phyloP scores from a whole-genome alignment of 1,284 basidiomycete genomes.

The Heterobasidion parviporum region DNA sequence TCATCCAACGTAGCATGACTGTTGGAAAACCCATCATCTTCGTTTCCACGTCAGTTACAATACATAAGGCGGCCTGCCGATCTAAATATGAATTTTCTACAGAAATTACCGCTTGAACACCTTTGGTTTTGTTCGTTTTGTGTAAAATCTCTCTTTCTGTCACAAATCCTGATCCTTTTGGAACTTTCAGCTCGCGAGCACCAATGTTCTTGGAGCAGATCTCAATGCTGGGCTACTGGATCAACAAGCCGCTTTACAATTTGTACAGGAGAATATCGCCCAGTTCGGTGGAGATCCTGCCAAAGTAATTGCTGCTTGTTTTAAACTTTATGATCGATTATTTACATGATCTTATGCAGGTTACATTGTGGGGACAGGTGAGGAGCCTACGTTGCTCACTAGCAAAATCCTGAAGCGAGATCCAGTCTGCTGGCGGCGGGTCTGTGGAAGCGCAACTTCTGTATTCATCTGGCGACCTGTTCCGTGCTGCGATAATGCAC shows the following conservation, averaged over 20 bases:
- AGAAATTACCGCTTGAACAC: conserved; percentile 27
- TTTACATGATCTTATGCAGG: not conserved
- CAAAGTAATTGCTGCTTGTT: conserved; percentile 18
- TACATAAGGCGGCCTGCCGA: not conserved
- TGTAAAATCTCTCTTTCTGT: too few relatives aligned
- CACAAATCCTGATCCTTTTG: not conserved
- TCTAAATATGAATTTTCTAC: not conserved
- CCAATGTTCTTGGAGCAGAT: not conserved
- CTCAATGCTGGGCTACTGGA: conserved; percentile 15
- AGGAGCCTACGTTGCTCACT: not conserved
- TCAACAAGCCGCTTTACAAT: conserved; percentile 45
- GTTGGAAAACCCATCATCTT: conserved; percentile 45
- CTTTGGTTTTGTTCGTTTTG: not conserved
- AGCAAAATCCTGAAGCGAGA: not conserved
- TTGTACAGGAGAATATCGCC: conserved; percentile 51
- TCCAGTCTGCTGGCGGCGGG: not conserved
- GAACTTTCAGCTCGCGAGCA: not conserved
- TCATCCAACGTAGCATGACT: conserved; percentile 36
- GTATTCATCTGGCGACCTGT: not conserved
- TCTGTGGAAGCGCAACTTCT: not conserved
- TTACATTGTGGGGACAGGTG: conserved; percentile 1
- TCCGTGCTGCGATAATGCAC: conserved; percentile 1
- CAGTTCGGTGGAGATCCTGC: conserved; percentile 55
- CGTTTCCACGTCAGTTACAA: conserved; percentile 36
- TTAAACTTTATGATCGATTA: not conserved